Evolutionary conservation across 139 green algal genomes (phyloP).

Genomic region (Ostreobium quekettii): DNA sequence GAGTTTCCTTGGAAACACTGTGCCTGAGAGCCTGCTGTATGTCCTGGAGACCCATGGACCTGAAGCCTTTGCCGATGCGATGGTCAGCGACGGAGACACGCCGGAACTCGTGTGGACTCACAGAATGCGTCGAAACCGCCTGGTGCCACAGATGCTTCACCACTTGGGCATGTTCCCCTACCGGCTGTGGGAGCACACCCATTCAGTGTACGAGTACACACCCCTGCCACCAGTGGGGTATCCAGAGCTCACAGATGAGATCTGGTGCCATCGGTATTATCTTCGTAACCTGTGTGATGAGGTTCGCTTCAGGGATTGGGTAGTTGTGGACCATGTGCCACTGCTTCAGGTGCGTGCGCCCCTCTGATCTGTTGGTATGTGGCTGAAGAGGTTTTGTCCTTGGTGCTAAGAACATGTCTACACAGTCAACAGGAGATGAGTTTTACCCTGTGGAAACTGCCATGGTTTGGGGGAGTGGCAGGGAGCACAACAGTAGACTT

Average conservation of each 20-base stretch:
- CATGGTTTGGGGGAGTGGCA: too few relatives aligned
- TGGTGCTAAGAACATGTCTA: not conserved
- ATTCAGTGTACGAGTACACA: slow-evolving; percentile 75
- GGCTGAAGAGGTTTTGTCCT: not conserved
- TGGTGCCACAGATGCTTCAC: slow-evolving; percentile 56
- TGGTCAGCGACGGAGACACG: slow-evolving; percentile 73
- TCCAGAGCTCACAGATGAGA: slow-evolving; percentile 59
- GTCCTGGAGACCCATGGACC: slow-evolving; percentile 59
- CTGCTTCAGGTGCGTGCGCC: slow-evolving; percentile 61
- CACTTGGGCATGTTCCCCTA: slow-evolving; percentile 63
- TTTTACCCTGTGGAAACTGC: too few relatives aligned
- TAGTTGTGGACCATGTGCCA: slow-evolving; percentile 71
- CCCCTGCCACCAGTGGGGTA: slow-evolving; percentile 80
- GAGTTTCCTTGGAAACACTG: slow-evolving; percentile 70
- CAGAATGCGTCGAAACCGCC: slow-evolving; percentile 64
- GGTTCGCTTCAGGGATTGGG: slow-evolving; percentile 64
- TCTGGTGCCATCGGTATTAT: slow-evolving; percentile 50
- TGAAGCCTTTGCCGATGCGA: slow-evolving; percentile 62
- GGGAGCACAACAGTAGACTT: too few relatives aligned
- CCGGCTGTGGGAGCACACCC: slow-evolving; percentile 49
- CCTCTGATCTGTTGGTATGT: not conserved
- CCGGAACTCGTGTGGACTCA: slow-evolving; percentile 92
- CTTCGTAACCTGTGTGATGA: slow-evolving; percentile 81
- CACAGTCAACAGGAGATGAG: not conserved
- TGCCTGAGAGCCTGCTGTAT: slow-evolving; percentile 87